Percentiles rank a stretch among this genome's conserved stretches.
phyloP scores from a whole-genome alignment of 2,329 filamentous ascomycete genomes.

The Aphanocladium album region DNA sequence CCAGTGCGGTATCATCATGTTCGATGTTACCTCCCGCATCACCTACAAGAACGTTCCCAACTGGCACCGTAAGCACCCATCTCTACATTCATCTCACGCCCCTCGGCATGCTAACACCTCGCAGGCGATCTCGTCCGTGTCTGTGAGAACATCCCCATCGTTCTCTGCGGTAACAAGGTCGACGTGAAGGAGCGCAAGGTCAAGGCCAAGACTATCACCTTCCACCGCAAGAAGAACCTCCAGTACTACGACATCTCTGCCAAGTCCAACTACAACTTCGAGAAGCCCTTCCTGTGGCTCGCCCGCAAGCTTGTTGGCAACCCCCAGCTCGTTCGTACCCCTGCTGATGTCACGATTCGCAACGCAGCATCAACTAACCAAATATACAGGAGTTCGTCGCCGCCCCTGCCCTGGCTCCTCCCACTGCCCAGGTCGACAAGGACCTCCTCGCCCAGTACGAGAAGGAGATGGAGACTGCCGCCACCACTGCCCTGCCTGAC shows the following conservation, averaged over 20 bases:
- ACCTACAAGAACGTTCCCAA: constrained; percentile 99
- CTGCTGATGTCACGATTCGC: background rate
- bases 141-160: constrained; percentile 98
- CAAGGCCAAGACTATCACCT: constrained; percentile 99
- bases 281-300: constrained; percentile 99
- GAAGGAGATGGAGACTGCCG: constrained; percentile 81
- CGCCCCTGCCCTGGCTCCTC: constrained; percentile 87
- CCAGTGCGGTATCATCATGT: constrained; percentile 99
- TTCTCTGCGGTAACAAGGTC: constrained; percentile 98
- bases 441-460: constrained; percentile 75
- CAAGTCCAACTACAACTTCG: constrained; percentile 99
- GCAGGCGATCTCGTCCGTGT: constrained; percentile 95
- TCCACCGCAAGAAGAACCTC: constrained; percentile 99
- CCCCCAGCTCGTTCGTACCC: constrained; percentile 38
- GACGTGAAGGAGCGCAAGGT: constrained; percentile 99
- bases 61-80: constrained; percentile 87
- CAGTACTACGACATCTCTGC: constrained; percentile 99
- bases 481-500: constrained; percentile 80
- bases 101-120: background rate
- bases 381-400: constrained; percentile 84
- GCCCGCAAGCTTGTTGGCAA: constrained; percentile 98
- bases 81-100: background rate
- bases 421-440: constrained; percentile 85
- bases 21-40: constrained; percentile 98
- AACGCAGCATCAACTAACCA: constrained; percentile 21